Percentiles rank a stretch among this genome's conserved stretches.
Evolutionary conservation across 441 rosid genomes (phyloP).

Genomic region (Populus hybrid): DNA sequence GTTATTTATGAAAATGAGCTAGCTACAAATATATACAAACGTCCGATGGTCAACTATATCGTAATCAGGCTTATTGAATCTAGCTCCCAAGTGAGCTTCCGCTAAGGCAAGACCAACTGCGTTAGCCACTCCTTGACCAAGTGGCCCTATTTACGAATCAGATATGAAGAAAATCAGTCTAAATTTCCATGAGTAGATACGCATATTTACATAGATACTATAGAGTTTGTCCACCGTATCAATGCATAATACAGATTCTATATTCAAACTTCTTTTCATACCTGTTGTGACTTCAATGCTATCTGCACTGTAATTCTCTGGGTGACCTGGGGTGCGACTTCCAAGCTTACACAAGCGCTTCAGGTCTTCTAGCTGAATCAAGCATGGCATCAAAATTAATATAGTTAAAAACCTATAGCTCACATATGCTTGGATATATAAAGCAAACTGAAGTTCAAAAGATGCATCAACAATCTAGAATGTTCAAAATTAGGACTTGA

Average conservation of each 20-base stretch:
- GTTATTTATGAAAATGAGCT: neutral
- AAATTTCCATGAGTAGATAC: neutral
- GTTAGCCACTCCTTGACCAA: conserved; percentile 38
- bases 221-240: neutral
- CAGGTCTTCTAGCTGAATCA: conserved; percentile 26
- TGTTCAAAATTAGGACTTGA: neutral
- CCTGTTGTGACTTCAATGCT: conserved; percentile 38
- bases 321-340: conserved; percentile 34
- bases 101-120: conserved; percentile 39
- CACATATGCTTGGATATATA: neutral
- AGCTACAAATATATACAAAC: conserved; percentile 9
- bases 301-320: conserved; percentile 26
- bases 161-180: too few species aligned
- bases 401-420: neutral
- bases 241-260: neutral
- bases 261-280: neutral
- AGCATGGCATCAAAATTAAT: neutral
- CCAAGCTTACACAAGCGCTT: conserved; percentile 28
- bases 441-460: neutral
- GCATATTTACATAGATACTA: neutral
- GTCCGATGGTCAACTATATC: conserved; percentile 26
- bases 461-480: neutral
- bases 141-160: too few species aligned
- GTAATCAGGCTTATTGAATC: conserved; percentile 34
- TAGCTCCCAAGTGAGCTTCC: conserved; percentile 35